Evolutionary conservation across 768 basidiomycete species (phyloP).

Genomic region (Mycena albidolilacea): DNA sequence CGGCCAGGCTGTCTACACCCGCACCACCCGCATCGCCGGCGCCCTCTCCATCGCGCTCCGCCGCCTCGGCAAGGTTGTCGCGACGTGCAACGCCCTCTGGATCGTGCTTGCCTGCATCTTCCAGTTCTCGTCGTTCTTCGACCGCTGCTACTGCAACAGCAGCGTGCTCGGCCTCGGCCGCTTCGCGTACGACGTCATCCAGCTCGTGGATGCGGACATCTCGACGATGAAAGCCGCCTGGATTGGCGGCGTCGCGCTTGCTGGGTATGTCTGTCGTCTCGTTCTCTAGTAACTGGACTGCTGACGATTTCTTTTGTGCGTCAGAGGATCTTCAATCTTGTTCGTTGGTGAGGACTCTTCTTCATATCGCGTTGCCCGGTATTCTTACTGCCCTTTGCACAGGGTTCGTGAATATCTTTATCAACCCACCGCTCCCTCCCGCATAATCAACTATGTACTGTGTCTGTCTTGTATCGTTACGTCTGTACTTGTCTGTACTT

Average conservation of each 20-base stretch:
- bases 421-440: constrained; percentile 30
- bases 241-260: constrained; percentile 54
- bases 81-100: constrained; percentile 50
- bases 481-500: background rate
- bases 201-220: constrained; percentile 40
- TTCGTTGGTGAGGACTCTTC: background rate
- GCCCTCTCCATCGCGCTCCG: constrained; percentile 45
- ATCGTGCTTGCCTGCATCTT: constrained; percentile 49
- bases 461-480: background rate
- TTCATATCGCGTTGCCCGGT: background rate
- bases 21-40: constrained; percentile 35
- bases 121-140: constrained; percentile 51
- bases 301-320: background rate
- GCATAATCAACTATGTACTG: background rate
- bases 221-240: constrained; percentile 48
- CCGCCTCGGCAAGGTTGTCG: constrained; percentile 49
- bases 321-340: constrained; percentile 23
- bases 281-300: background rate
- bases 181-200: constrained; percentile 50
- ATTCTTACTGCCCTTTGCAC: background rate
- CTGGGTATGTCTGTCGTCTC: constrained; percentile 23
- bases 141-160: constrained; percentile 56
- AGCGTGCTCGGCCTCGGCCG: constrained; percentile 47
- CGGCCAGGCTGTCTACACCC: background rate
- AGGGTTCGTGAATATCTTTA: constrained; percentile 23